phyloP scores from a whole-genome alignment of 2,329 filamentous ascomycete genomes.

The Exophiala calicioides region DNA sequence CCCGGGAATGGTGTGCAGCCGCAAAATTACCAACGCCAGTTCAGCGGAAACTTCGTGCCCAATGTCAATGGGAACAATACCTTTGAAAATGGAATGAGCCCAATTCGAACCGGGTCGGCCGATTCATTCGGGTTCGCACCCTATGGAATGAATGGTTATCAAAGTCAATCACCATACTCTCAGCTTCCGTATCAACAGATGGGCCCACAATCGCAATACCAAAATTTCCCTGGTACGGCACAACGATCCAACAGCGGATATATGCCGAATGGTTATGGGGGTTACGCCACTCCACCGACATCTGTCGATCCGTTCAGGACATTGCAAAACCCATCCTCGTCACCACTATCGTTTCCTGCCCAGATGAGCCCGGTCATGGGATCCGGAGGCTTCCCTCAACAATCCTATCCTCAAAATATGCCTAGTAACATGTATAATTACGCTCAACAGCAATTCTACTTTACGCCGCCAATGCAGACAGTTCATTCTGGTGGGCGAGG shows the following conservation, averaged over 20 bases:
- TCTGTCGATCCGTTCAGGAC: slow-evolving; percentile 44
- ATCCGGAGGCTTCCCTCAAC: slow-evolving; percentile 42
- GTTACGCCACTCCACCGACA: slow-evolving; percentile 45
- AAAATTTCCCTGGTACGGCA: slow-evolving; percentile 53
- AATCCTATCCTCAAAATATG: slow-evolving; percentile 49
- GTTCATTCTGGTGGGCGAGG: slow-evolving; percentile 53
- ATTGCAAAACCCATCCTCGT: slow-evolving; percentile 42
- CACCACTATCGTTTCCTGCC: slow-evolving; percentile 38
- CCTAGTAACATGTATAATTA: slow-evolving; percentile 54
- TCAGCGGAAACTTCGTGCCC: slow-evolving; percentile 42
- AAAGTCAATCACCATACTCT: slow-evolving; percentile 38
- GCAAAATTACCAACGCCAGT: slow-evolving; percentile 44
- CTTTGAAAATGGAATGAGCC: slow-evolving; percentile 39
- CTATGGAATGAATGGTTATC: slow-evolving; percentile 40
- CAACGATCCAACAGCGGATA: slow-evolving; percentile 46
- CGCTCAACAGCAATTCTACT: slow-evolving; percentile 42
- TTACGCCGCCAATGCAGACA: slow-evolving; percentile 44
- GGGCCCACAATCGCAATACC: slow-evolving; percentile 58
- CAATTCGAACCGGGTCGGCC: slow-evolving; percentile 40
- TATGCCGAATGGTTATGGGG: slow-evolving; percentile 46
- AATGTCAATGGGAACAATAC: slow-evolving; percentile 39
- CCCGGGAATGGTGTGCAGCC: slow-evolving; percentile 34
- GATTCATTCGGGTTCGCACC: slow-evolving; percentile 41
- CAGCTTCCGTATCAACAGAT: slow-evolving; percentile 45
- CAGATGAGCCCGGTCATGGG: slow-evolving; percentile 50